Conservation (phyloP, 192 early-diverging fungal species). For the Backusella morwellensis region DNA sequence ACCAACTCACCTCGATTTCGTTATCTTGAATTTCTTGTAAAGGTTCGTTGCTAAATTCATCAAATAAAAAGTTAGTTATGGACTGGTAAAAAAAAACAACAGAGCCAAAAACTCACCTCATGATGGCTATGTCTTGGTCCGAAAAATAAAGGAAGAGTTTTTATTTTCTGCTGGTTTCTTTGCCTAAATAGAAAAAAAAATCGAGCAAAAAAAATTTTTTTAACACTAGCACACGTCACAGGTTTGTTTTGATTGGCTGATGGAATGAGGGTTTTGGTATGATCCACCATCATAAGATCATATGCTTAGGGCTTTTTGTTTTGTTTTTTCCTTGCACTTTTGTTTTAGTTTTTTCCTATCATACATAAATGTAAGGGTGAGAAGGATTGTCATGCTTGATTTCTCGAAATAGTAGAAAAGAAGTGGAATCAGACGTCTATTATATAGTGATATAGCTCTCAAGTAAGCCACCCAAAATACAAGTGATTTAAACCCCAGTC, state of each 20-base stretch:
- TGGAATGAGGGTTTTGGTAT: neutral
- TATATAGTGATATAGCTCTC: neutral
- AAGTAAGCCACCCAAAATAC: neutral
- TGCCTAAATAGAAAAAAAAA: conserved; percentile 14
- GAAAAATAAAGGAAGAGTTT: conserved; percentile 9
- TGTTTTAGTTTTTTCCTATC: too few relatives aligned
- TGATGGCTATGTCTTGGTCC: conserved; percentile 5
- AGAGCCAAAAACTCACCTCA: conserved; percentile 2
- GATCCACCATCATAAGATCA: neutral
- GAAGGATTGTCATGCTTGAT: too few relatives aligned
- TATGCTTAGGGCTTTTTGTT: neutral
- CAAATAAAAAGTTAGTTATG: neutral
- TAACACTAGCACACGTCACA: conserved; percentile 6
- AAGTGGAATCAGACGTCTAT: neutral
- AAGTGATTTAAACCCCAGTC: neutral
- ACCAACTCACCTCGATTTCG: conserved; percentile 26
- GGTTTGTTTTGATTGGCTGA: neutral
- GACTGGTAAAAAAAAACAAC: neutral
- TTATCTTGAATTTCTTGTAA: conserved; percentile 29
- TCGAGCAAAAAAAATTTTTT: conserved; percentile 6
- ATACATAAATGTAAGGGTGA: too few relatives aligned
- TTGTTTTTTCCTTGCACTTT: neutral
- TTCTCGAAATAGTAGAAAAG: too few relatives aligned
- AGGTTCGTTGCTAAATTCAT: conserved; percentile 23
- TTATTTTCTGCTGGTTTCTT: conserved; percentile 4